A percentile compares a stretch with the other conserved stretches of the same genome.
Conservation (phyloP, 768 basidiomycete species). For the Suillus tomentosus region DNA sequence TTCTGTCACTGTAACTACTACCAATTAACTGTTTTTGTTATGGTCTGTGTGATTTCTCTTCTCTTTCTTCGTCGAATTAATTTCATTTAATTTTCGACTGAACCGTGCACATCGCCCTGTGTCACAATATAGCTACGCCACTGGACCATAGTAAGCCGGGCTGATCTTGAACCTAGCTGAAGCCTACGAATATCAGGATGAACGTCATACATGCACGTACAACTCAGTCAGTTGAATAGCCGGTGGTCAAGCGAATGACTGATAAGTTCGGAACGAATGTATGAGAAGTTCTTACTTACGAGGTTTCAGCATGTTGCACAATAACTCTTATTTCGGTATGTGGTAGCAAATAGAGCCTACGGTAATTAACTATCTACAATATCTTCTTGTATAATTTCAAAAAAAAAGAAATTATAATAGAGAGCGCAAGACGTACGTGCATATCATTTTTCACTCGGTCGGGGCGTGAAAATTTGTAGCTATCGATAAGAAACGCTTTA, state of each 20-base stretch:
- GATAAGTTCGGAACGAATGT: not conserved
- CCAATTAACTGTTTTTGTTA: too few species aligned
- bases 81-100: too few species aligned
- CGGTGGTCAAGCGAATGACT: not conserved
- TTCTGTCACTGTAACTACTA: too few species aligned
- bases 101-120: too few species aligned
- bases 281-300: not conserved
- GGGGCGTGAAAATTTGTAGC: slow-evolving; percentile 1
- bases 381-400: not conserved
- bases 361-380: not conserved
- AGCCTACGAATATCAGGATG: not conserved
- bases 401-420: not conserved
- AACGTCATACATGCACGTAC: not conserved
- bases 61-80: too few species aligned
- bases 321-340: not conserved
- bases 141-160: not conserved
- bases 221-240: not conserved
- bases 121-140: too few species aligned
- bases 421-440: not conserved
- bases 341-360: not conserved
- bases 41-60: too few species aligned
- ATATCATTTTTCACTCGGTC: not conserved
- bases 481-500: slow-evolving; percentile 69
- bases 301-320: not conserved
- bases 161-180: not conserved